Evolutionary conservation across 2,329 filamentous ascomycete genomes (phyloP), one percentile per base, ranked within the genome.

Genomic region (Dothidotthia symphoricarpi): DNA sequence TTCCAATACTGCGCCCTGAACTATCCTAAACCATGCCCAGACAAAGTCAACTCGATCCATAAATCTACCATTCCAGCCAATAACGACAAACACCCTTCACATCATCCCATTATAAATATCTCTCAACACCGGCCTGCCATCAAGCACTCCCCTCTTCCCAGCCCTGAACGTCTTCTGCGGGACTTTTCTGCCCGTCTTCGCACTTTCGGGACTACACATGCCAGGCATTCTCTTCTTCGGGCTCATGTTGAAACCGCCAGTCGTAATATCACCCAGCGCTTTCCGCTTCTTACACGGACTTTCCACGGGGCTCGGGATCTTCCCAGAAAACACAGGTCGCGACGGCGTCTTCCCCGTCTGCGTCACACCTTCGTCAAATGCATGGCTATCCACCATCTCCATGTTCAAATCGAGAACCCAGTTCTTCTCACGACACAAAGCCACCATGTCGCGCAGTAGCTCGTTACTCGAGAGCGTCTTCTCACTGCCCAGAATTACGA

Each of bases 401-500:
- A 63, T 61, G 0, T 80, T 80, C 34, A 97, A 62, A 51, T 95
- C 78, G 51, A 88, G 83, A 12, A 89, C 74, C 90, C 93, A 97
- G n/a, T 77, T 72, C 35, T 79, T 81, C 39, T 76, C 71, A 49
- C 90, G 85, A 73, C 96, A 91, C 27, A 97, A 69, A 3, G 71
- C 69, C 6, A 97, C 77, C 57, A 97, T 88, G 15, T 77, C 77
- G 24, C 78, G 78, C 11, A 98, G 74, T 69, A 97, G 82, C 53
- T 89, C 86, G 51, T 87, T 73, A 14, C 72, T 68, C 0, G 49
- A 47, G n/a, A 98, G 71, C 1, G 93, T 98, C 39, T 74, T 76
- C 59, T 80, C 80, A 64, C 87, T 94, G 8, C 93, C 93, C 0
- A 98, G 68, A 10, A 98, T 85, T 1, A 98, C 75, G 24, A 98